These are phyloP conservation scores for Allomyces javanicus DNA, from an alignment of 192 early-diverging fungal species.

Conservation along the genomic window DNA sequence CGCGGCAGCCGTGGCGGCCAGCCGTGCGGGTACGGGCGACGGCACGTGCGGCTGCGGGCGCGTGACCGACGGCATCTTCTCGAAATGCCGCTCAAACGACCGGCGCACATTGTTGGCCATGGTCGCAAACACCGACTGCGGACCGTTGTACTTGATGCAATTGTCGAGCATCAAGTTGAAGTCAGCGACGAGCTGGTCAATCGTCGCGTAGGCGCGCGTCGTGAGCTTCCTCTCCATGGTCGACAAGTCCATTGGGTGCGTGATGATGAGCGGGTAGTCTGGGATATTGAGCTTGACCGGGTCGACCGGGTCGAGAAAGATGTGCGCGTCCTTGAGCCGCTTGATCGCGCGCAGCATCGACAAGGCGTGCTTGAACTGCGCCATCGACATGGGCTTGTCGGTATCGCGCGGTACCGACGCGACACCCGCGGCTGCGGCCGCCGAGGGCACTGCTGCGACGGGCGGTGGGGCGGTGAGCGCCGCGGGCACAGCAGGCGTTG, in stretches of 20 bases:
- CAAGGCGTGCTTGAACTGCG: constrained; percentile 65
- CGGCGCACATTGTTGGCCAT: constrained; percentile 48
- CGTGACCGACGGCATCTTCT: constrained; percentile 36
- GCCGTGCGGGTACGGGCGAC: not conserved
- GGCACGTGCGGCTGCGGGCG: not conserved
- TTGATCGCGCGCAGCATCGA: constrained; percentile 55
- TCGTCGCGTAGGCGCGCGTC: constrained; percentile 31
- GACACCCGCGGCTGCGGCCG: too few species aligned
- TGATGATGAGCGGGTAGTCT: constrained; percentile 53
- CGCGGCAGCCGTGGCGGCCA: not conserved
- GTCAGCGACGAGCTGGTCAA: constrained; percentile 45
- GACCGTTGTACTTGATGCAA: constrained; percentile 64
- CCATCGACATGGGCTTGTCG: constrained; percentile 32
- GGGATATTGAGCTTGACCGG: constrained; percentile 54
- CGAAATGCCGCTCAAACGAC: constrained; percentile 43
- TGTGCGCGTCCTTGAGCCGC: constrained; percentile 56
- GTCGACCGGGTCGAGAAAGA: constrained; percentile 74
- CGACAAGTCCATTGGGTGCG: constrained; percentile 56
- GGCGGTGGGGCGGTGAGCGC: too few species aligned
- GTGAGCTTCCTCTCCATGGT: constrained; percentile 54
- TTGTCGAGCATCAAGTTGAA: constrained; percentile 57
- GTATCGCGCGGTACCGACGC: too few species aligned
- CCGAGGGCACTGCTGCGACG: too few species aligned
- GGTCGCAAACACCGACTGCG: constrained; percentile 42
- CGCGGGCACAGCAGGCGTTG: too few species aligned